phyloP scores from a whole-genome alignment of 768 basidiomycete genomes.

The Boletus subcaerulescens region DNA sequence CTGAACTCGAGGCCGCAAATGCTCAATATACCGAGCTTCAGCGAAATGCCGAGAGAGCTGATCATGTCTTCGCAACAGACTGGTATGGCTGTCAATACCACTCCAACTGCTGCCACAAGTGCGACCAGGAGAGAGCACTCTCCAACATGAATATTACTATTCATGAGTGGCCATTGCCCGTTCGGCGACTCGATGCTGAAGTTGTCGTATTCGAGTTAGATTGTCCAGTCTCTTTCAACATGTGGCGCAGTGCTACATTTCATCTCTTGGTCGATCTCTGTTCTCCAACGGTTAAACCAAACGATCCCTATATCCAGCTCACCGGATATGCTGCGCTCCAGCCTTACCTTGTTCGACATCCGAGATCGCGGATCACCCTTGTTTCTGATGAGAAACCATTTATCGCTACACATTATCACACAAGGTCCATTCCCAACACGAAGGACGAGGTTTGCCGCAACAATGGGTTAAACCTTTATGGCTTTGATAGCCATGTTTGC shows the following conservation, averaged over 20 bases:
- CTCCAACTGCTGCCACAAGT: slow-evolving; percentile 27
- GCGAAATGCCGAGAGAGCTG: neutral
- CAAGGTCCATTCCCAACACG: slow-evolving; percentile 10
- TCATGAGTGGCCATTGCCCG: slow-evolving; percentile 49
- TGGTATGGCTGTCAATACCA: neutral
- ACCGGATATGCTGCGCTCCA: slow-evolving; percentile 6
- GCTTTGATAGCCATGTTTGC: slow-evolving; percentile 27
- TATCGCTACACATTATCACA: slow-evolving; percentile 11
- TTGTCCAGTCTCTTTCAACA: slow-evolving; percentile 37
- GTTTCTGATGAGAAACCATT: slow-evolving; percentile 22
- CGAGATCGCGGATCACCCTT: slow-evolving; percentile 20
- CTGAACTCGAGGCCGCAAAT: slow-evolving; percentile 28
- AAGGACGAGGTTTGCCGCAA: slow-evolving; percentile 26
- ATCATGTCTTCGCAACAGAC: slow-evolving; percentile 4
- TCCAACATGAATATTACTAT: slow-evolving; percentile 29
- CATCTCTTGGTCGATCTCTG: slow-evolving; percentile 37
- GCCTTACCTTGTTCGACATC: slow-evolving; percentile 11
- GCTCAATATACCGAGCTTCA: slow-evolving; percentile 18
- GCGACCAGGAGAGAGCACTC: slow-evolving; percentile 21
- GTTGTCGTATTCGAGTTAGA: slow-evolving; percentile 41
- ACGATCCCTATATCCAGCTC: slow-evolving; percentile 14
- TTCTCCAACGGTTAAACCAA: slow-evolving; percentile 4
- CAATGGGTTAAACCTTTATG: slow-evolving; percentile 32
- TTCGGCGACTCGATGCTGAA: slow-evolving; percentile 15
- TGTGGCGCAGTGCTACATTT: slow-evolving; percentile 45